Conservation (phyloP, 768 basidiomycete species). For the Mrakia gelida region DNA sequence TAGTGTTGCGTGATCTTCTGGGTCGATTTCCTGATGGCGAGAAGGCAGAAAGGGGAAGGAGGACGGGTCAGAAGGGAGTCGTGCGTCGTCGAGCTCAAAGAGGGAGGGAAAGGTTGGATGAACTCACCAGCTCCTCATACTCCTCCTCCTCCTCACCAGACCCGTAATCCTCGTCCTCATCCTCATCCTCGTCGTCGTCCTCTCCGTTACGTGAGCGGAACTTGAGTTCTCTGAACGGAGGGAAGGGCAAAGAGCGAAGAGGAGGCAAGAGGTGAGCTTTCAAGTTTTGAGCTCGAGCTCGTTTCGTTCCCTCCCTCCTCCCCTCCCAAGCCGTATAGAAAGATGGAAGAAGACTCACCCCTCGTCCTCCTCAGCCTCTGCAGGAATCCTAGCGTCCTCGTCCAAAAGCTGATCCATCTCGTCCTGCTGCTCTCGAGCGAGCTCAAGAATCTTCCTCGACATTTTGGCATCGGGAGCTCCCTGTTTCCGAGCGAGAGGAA, state of each 20-base stretch:
- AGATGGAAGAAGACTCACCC: slow-evolving; percentile 33
- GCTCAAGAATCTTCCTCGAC: slow-evolving; percentile 80
- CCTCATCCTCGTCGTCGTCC: slow-evolving; percentile 56
- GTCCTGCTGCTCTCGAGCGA: slow-evolving; percentile 88
- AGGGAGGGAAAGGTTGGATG: not conserved
- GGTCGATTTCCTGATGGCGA: slow-evolving; percentile 64
- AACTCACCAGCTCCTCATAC: slow-evolving; percentile 50
- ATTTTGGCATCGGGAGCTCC: slow-evolving; percentile 48
- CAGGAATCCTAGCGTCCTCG: slow-evolving; percentile 32
- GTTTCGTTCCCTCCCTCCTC: not conserved
- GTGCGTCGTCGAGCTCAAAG: not conserved
- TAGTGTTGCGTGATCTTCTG: slow-evolving; percentile 77
- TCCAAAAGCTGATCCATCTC: slow-evolving; percentile 57
- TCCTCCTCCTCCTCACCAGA: slow-evolving; percentile 44
- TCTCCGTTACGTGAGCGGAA: slow-evolving; percentile 15
- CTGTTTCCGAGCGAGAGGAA: slow-evolving; percentile 6
- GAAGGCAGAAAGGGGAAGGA: not conserved
- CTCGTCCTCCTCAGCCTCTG: slow-evolving; percentile 38
- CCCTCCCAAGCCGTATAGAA: not conserved
- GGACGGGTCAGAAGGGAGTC: too few relatives aligned
- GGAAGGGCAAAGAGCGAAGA: not conserved
- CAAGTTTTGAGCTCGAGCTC: slow-evolving; percentile 5
- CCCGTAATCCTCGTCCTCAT: slow-evolving; percentile 48
- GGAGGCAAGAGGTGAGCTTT: not conserved
- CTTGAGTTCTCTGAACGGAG: not conserved